These are phyloP conservation scores for Multifurca ochricompacta DNA, from an alignment of 768 basidiomycete species.

Conservation along the genomic window DNA sequence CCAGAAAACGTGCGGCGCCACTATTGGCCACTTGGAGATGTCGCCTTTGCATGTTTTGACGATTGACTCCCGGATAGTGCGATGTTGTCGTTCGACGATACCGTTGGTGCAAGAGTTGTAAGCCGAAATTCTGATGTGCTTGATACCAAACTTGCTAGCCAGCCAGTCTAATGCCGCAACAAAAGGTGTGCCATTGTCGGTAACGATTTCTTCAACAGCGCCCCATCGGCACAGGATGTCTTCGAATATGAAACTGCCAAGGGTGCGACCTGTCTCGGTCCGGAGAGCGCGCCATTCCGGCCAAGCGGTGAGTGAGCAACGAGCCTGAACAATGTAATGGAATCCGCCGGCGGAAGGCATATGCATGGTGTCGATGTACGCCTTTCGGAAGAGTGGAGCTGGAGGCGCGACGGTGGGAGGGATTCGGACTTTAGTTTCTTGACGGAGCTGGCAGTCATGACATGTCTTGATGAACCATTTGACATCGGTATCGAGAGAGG, in stretches of 20 bases:
- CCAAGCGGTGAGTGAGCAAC: background rate
- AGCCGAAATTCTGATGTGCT: slow-evolving; percentile 35
- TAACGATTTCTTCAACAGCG: no score
- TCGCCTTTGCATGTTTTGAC: slow-evolving; percentile 31
- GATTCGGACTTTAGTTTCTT: background rate
- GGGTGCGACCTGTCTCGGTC: background rate
- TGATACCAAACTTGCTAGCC: slow-evolving; percentile 26
- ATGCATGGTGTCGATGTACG: no score
- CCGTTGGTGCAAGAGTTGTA: no score
- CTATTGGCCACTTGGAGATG: slow-evolving; percentile 27
- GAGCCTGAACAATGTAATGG: background rate
- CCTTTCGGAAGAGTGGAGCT: background rate
- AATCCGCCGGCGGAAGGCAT: background rate
- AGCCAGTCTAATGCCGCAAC: background rate
- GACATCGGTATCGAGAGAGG: no score
- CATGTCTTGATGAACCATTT: no score
- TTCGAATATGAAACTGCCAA: background rate
- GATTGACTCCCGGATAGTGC: slow-evolving; percentile 18
- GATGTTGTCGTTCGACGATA: slow-evolving; percentile 28
- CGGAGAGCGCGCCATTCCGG: background rate
- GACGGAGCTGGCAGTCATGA: background rate
- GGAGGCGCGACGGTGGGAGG: background rate
- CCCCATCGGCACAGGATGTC: background rate
- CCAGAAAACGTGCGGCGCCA: slow-evolving; percentile 29
- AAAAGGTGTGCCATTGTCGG: no score